Percentiles rank a stretch among this genome's conserved stretches.
These are phyloP conservation scores for Ulmus americana DNA, from an alignment of 331 rosid genomes.

Conservation along the genomic window DNA sequence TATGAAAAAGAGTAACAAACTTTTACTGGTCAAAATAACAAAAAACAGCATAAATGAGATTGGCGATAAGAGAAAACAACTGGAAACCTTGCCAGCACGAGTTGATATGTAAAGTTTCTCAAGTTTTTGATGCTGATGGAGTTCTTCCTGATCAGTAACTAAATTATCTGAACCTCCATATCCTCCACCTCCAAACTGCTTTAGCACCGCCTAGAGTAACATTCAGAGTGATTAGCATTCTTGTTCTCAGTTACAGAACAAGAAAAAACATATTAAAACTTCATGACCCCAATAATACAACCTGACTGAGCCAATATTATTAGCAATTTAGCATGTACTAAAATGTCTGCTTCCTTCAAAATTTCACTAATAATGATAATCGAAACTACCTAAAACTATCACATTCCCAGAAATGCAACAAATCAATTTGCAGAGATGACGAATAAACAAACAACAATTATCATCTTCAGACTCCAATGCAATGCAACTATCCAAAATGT, in stretches of 20 bases:
- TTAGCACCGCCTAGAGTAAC: conserved; percentile 75
- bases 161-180: conserved; percentile 87
- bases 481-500: neutral
- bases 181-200: conserved; percentile 95
- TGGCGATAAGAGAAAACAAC: conserved; percentile 21
- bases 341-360: no score
- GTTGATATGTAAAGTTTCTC: conserved; percentile 95
- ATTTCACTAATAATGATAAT: no score
- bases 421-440: no score
- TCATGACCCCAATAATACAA: neutral
- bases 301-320: neutral
- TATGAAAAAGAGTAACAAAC: neutral
- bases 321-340: neutral
- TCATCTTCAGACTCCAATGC: no score
- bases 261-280: neutral
- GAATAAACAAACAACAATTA: no score
- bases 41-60: conserved; percentile 14
- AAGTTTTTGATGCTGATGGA: conserved; percentile 83
- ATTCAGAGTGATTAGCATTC: conserved; percentile 14
- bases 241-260: neutral
- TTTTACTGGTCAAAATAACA: conserved; percentile 12
- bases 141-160: conserved; percentile 74
- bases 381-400: no score
- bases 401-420: no score
- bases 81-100: conserved; percentile 87